Conservation (phyloP, 1,284 basidiomycete species). For the Fistulinella cinereoalba region DNA sequence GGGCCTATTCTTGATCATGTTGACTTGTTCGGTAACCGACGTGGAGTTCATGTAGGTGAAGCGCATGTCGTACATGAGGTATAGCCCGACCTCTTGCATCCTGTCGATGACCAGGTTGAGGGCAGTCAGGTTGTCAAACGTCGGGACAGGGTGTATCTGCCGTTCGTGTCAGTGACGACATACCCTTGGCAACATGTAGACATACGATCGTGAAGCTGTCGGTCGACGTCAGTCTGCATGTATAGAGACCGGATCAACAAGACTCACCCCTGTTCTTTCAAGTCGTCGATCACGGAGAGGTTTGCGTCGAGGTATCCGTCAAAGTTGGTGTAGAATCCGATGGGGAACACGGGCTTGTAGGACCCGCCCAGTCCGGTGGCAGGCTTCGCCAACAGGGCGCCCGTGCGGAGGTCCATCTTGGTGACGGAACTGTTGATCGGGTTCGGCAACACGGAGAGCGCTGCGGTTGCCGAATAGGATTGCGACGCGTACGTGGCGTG, state of each 20-base stretch:
- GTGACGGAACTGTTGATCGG: constrained; percentile 55
- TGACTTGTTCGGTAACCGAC: constrained; percentile 63
- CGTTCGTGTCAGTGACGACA: constrained; percentile 1
- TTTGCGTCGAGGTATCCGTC: constrained; percentile 55
- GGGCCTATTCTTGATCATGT: constrained; percentile 58
- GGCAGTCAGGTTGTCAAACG: constrained; percentile 56
- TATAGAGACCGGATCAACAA: background rate
- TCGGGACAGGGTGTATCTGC: constrained; percentile 64
- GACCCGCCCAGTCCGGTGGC: constrained; percentile 44
- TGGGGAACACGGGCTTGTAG: constrained; percentile 63
- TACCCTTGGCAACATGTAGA: background rate
- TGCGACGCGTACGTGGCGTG: constrained; percentile 34
- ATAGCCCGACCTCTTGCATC: constrained; percentile 70
- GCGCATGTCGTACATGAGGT: constrained; percentile 78
- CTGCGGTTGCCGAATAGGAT: constrained; percentile 46
- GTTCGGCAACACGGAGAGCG: constrained; percentile 57
- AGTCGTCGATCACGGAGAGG: constrained; percentile 51
- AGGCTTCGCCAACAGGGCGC: constrained; percentile 59
- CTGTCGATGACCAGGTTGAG: constrained; percentile 58
- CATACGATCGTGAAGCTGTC: constrained; percentile 36
- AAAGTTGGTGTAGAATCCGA: constrained; percentile 71
- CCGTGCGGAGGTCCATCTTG: constrained; percentile 69
- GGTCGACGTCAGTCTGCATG: background rate
- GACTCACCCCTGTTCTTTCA: constrained; percentile 60
- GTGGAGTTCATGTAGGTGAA: constrained; percentile 61